Percentiles rank a stretch among this genome's conserved stretches.
Evolutionary conservation across 768 basidiomycete species (phyloP).

Genomic region (Macrolepiota fuliginosa): DNA sequence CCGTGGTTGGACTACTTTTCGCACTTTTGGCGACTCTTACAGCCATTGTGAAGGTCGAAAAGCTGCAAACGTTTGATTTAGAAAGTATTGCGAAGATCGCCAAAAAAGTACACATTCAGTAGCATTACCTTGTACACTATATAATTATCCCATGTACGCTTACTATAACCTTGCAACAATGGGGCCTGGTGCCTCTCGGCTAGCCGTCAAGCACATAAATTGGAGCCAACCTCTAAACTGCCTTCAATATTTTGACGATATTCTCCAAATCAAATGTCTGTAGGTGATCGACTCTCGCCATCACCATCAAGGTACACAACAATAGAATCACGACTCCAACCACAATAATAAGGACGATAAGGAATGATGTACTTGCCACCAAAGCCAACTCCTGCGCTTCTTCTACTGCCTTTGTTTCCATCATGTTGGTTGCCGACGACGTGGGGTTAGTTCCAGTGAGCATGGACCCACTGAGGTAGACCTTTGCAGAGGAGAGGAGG

Average conservation of each 20-base stretch:
- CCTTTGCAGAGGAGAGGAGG: neutral
- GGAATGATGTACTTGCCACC: neutral
- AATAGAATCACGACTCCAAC: neutral
- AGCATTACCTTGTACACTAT: too few relatives aligned
- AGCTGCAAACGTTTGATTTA: neutral
- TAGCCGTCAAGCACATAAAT: too few relatives aligned
- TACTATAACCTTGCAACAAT: too few relatives aligned
- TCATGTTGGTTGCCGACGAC: neutral
- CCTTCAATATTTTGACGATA: neutral
- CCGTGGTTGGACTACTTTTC: neutral
- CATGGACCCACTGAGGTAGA: neutral
- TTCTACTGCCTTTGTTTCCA: neutral
- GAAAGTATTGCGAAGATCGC: neutral
- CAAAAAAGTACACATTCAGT: neutral
- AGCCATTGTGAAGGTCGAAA: neutral
- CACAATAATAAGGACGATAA: neutral
- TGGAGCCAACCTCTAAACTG: too few relatives aligned
- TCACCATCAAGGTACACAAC: neutral
- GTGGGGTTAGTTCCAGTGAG: neutral
- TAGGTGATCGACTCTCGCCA: constrained; percentile 1
- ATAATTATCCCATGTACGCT: too few relatives aligned
- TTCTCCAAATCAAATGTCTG: constrained; percentile 7
- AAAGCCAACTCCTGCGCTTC: neutral
- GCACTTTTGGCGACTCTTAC: neutral
- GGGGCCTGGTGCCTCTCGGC: too few relatives aligned